Conservation (phyloP, 768 basidiomycete species). For the Mycena galopus region DNA sequence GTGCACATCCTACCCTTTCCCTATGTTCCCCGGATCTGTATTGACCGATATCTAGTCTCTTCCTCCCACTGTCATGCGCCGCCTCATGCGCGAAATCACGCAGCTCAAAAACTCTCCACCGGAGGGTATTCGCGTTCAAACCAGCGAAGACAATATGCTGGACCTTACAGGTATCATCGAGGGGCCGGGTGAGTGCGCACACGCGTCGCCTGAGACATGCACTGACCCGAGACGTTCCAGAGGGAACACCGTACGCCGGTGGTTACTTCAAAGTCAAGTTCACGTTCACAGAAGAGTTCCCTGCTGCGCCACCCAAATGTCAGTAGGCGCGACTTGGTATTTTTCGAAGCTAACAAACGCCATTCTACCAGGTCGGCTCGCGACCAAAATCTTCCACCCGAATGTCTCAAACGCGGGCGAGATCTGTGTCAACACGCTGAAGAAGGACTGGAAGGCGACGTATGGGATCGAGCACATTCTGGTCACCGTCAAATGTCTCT, state of each 20-base stretch:
- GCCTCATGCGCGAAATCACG: constrained; percentile 88
- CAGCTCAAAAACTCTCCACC: constrained; percentile 87
- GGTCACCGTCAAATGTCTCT: constrained; percentile 92
- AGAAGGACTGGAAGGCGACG: constrained; percentile 95
- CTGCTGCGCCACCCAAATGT: constrained; percentile 96
- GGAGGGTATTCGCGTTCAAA: constrained; percentile 91
- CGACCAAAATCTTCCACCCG: constrained; percentile 97
- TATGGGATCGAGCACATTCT: constrained; percentile 94
- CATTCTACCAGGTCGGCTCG: constrained; percentile 77
- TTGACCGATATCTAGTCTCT: constrained; percentile 48
- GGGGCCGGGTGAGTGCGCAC: constrained; percentile 79
- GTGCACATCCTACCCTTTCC: neutral
- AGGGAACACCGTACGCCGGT: constrained; percentile 76
- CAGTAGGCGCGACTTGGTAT: constrained; percentile 39
- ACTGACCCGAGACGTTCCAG: constrained; percentile 51
- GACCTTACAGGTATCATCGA: constrained; percentile 90
- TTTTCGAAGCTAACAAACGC: constrained; percentile 19
- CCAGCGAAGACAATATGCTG: constrained; percentile 89
- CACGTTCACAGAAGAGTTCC: constrained; percentile 93
- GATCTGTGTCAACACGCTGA: constrained; percentile 97
- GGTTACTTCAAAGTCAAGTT: constrained; percentile 84
- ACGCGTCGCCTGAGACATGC: constrained; percentile 36
- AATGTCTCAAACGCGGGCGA: constrained; percentile 92
- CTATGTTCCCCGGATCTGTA: neutral
- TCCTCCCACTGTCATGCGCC: constrained; percentile 76